Evolutionary conservation across 768 basidiomycete genomes (phyloP).

Genomic region (Nidularia pulvinata): DNA sequence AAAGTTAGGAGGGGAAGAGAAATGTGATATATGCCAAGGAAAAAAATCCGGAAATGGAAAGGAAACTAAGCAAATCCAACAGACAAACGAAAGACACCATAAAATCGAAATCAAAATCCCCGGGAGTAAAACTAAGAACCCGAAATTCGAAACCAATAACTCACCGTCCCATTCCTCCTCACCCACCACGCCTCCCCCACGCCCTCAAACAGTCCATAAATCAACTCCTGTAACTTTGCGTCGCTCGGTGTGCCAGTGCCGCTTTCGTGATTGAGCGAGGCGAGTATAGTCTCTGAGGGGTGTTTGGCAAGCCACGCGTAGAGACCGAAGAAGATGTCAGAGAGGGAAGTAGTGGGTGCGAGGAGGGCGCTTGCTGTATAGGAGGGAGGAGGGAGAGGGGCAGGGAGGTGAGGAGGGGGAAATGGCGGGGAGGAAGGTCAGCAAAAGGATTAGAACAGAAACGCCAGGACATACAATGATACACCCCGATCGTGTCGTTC

Average conservation of each 20-base stretch:
- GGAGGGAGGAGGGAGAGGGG: not conserved
- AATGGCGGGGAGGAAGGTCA: not conserved
- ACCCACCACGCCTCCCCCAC: conserved; percentile 42
- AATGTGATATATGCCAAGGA: too few species aligned
- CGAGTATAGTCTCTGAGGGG: conserved; percentile 48
- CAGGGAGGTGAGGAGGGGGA: not conserved
- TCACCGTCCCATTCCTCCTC: conserved; percentile 37
- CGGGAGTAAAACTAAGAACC: too few species aligned
- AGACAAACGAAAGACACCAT: too few species aligned
- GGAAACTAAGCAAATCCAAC: too few species aligned
- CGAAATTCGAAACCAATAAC: conserved; percentile 1
- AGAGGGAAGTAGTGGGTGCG: conserved; percentile 40
- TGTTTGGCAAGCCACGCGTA: conserved; percentile 53
- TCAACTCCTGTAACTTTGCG: conserved; percentile 34
- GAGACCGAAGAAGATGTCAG: conserved; percentile 50
- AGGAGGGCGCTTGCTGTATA: conserved; percentile 35
- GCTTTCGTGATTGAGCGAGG: conserved; percentile 49
- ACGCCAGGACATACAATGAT: conserved; percentile 32
- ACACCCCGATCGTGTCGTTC: conserved; percentile 47
- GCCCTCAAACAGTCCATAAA: conserved; percentile 36
- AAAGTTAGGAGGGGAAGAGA: too few species aligned
- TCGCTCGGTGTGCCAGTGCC: conserved; percentile 44
- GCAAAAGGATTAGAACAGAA: not conserved
- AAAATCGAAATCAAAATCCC: too few species aligned
- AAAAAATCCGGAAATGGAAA: too few species aligned